A percentile compares a stretch with the other conserved stretches of the same genome.
phyloP scores from a whole-genome alignment of 257 asterid genomes.

The Schizonepeta tenuifolia region DNA sequence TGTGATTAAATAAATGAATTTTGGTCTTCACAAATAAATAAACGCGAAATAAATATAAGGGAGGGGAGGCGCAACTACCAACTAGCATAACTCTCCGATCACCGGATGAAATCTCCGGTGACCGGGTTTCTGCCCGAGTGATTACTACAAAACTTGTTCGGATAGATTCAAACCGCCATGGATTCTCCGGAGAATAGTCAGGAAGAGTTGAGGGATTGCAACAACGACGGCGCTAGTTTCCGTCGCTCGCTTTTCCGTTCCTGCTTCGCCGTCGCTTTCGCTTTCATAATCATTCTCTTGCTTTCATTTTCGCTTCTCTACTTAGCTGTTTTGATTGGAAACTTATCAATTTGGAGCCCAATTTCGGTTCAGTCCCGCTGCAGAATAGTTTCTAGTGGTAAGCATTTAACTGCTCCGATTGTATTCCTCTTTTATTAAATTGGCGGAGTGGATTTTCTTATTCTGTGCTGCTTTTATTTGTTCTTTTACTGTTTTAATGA shows the following conservation, averaged over 20 bases:
- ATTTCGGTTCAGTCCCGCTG: slow-evolving; percentile 83
- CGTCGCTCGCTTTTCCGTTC: slow-evolving; percentile 49
- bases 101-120: slow-evolving; percentile 67
- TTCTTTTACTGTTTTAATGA: neutral
- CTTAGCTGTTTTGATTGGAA: slow-evolving; percentile 64
- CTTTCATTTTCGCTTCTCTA: slow-evolving; percentile 56
- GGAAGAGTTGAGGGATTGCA: slow-evolving; percentile 41
- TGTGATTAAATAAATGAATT: slow-evolving; percentile 19
- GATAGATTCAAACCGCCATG: slow-evolving; percentile 41
- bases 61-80: neutral
- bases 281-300: slow-evolving; percentile 45
- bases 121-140: slow-evolving; percentile 38
- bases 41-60: neutral
- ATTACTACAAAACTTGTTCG: neutral
- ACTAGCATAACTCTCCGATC: slow-evolving; percentile 50
- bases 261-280: slow-evolving; percentile 42
- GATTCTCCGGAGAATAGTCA: slow-evolving; percentile 55
- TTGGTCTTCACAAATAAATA: slow-evolving; percentile 12
- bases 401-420: slow-evolving; percentile 35
- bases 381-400: slow-evolving; percentile 86
- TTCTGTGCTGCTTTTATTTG: neutral
- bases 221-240: slow-evolving; percentile 30
- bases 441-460: neutral
- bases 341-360: slow-evolving; percentile 75
- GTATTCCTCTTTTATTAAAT: neutral